Conservation (phyloP, 176 grass and related monocot genomes). For the Eleusine indica region DNA sequence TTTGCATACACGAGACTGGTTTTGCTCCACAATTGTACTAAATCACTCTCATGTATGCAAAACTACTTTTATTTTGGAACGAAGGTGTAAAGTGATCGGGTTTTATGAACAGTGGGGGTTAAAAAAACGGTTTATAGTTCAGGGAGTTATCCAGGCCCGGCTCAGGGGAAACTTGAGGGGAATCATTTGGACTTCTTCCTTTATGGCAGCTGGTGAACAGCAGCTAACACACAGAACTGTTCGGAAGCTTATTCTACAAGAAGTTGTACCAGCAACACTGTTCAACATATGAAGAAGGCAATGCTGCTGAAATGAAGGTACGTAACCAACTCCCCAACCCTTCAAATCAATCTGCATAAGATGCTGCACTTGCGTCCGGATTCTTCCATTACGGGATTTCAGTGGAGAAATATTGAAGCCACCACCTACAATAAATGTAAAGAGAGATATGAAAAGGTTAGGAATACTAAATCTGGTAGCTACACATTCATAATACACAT, state of each 20-base stretch:
- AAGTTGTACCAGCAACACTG: constrained; percentile 79
- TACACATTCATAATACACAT: constrained; percentile 16
- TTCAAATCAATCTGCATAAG: constrained; percentile 99
- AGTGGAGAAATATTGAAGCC: constrained; percentile 97
- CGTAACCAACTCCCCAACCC: constrained; percentile 86
- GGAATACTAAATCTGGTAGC: constrained; percentile 5
- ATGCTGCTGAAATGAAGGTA: constrained; percentile 93
- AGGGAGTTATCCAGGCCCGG: too few species aligned
- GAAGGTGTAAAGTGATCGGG: too few species aligned
- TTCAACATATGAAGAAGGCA: constrained; percentile 97
- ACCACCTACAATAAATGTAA: constrained; percentile 58
- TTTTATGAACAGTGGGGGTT: too few species aligned
- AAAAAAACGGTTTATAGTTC: too few species aligned
- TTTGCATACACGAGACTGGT: too few species aligned
- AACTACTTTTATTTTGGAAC: too few species aligned
- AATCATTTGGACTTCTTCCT: too few species aligned
- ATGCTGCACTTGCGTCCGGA: constrained; percentile 89
- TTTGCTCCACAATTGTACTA: too few species aligned
- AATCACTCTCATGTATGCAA: too few species aligned
- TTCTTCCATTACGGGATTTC: constrained; percentile 78
- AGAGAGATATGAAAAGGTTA: constrained; percentile 9
- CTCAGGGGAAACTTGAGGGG: too few species aligned
- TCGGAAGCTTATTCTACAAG: constrained; percentile 14
- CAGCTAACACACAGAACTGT: neutral
- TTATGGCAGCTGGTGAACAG: neutral